Percentiles rank a stretch among this genome's conserved stretches.
Conservation (phyloP, 2,329 filamentous ascomycete species). For the Venturia oleaginea region DNA sequence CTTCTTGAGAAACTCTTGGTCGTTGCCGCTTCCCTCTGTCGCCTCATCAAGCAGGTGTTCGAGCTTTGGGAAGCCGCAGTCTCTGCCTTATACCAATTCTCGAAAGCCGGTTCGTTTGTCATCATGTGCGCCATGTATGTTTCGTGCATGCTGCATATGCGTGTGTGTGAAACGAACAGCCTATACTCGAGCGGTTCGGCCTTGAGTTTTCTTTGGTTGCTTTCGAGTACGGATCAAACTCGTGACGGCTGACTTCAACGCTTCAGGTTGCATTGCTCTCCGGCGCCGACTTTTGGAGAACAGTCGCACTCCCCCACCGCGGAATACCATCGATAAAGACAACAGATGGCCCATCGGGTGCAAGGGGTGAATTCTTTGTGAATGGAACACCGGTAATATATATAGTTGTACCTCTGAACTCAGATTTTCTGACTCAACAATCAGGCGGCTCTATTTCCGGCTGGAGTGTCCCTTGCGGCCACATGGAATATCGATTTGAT, state of each 20-base stretch:
- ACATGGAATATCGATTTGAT: conserved; percentile 70
- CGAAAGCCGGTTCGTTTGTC: not conserved
- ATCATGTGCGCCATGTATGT: not conserved
- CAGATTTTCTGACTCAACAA: not conserved
- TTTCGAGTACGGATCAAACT: not conserved
- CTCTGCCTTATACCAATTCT: not conserved
- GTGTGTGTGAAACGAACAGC: too few species aligned
- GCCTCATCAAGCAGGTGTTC: not conserved
- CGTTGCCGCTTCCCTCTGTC: not conserved
- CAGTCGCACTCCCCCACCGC: conserved; percentile 49
- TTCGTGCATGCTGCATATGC: not conserved
- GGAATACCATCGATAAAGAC: conserved; percentile 56
- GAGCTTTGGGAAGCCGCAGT: not conserved
- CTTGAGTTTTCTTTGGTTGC: not conserved
- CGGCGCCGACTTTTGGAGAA: conserved; percentile 63
- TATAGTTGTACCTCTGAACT: not conserved
- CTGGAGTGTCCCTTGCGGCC: conserved; percentile 67
- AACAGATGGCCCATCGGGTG: conserved; percentile 61
- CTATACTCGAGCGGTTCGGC: too few species aligned
- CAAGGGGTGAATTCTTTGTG: conserved; percentile 60
- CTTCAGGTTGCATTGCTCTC: conserved; percentile 29
- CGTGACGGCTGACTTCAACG: not conserved
- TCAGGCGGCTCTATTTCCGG: conserved; percentile 68
- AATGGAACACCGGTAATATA: conserved; percentile 33
- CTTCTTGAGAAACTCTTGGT: not conserved